Conservation (phyloP, 208 protist species). For the Trypanosomatidae sp. region DNA sequence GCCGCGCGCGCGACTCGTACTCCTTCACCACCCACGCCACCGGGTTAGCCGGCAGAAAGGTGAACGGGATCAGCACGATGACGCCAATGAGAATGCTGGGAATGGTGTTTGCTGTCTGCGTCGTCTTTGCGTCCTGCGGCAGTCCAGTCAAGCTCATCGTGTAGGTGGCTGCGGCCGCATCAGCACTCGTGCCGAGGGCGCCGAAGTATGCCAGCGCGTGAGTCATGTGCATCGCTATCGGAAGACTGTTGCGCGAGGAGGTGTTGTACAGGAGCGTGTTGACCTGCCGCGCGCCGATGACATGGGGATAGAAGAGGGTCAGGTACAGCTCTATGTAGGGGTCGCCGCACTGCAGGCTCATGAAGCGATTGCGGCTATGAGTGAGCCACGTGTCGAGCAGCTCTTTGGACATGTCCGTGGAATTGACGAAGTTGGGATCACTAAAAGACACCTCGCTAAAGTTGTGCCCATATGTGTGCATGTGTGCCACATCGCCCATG, state of each 20-base stretch:
- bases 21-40: conserved; percentile 82
- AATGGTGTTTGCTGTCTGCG: conserved; percentile 8
- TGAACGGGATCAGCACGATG: conserved; percentile 71
- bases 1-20: conserved; percentile 59
- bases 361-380: conserved; percentile 28
- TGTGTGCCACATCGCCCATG: conserved; percentile 7
- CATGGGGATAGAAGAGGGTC: conserved; percentile 19
- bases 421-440: conserved; percentile 25
- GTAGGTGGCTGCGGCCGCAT: conserved; percentile 7
- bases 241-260: conserved; percentile 36
- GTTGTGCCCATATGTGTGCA: conserved; percentile 3
- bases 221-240: conserved; percentile 23
- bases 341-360: conserved; percentile 36
- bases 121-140: conserved; percentile 8
- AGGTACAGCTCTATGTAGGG: not conserved
- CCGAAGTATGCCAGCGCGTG: conserved; percentile 23
- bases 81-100: conserved; percentile 37
- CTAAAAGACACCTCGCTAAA: conserved; percentile 7
- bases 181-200: conserved; percentile 10
- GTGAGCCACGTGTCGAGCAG: conserved; percentile 41
- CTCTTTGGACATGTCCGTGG: conserved; percentile 20
- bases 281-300: conserved; percentile 11
- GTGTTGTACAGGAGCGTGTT: conserved; percentile 40
- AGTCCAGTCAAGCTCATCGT: conserved; percentile 24
- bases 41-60: conserved; percentile 62